Conservation (phyloP, 345 rosid genomes). For the Litchi chinensis region DNA sequence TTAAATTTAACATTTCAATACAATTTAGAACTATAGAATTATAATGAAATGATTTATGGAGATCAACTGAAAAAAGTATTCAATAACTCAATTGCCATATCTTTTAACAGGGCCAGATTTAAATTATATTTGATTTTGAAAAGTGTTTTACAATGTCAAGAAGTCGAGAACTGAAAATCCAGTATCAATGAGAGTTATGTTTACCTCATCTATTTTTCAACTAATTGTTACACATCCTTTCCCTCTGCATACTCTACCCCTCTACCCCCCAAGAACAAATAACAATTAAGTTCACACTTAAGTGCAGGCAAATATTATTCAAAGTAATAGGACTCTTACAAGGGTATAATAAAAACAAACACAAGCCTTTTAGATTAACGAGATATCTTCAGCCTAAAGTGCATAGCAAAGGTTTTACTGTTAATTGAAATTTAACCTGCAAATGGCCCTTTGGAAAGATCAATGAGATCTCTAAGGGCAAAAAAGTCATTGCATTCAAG, state of each 20-base stretch:
- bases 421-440: conserved; percentile 62
- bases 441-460: conserved; percentile 97
- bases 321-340: background rate
- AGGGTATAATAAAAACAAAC: background rate
- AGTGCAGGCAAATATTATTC: background rate
- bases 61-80: background rate
- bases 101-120: conserved; percentile 1
- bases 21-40: background rate
- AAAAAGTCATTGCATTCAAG: conserved; percentile 92
- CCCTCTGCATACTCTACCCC: background rate
- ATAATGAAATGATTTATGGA: background rate
- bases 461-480: conserved; percentile 84
- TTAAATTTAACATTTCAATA: background rate
- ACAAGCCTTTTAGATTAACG: background rate
- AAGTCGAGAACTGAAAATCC: background rate
- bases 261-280: background rate
- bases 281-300: background rate
- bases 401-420: conserved; percentile 4
- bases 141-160: background rate
- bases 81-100: background rate
- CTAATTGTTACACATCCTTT: background rate
- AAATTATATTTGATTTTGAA: background rate
- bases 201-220: background rate
- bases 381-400: conserved; percentile 1
- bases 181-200: background rate